These are phyloP conservation scores for Achaetomium macrosporum DNA, from an alignment of 2,329 filamentous ascomycete species.

Conservation along the genomic window DNA sequence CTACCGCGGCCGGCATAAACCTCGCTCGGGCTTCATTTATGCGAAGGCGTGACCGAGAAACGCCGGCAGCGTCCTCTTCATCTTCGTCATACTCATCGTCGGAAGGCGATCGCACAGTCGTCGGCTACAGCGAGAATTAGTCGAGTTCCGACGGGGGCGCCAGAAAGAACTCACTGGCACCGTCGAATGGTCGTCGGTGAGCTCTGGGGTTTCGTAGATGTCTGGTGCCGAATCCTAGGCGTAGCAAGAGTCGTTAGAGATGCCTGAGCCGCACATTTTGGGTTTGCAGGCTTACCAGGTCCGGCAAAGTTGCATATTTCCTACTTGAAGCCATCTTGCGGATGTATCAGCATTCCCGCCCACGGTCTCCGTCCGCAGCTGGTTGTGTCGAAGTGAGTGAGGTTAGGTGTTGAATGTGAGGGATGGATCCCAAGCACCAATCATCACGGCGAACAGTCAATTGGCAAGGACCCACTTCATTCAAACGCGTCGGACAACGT, in stretches of 20 bases:
- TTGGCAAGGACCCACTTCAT: too few relatives aligned
- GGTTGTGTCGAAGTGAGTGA: neutral
- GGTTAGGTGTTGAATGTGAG: neutral
- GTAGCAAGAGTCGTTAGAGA: constrained; percentile 11
- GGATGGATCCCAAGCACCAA: neutral
- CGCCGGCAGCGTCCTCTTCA: constrained; percentile 58
- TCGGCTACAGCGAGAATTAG: constrained; percentile 39
- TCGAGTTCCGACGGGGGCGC: neutral
- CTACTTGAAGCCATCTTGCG: constrained; percentile 63
- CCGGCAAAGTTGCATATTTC: constrained; percentile 77
- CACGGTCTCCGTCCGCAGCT: neutral
- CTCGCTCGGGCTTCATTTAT: constrained; percentile 72
- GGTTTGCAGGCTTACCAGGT: constrained; percentile 51
- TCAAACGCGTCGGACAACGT: too few relatives aligned
- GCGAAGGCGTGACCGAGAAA: constrained; percentile 71
- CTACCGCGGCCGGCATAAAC: constrained; percentile 70
- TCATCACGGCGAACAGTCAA: too few relatives aligned
- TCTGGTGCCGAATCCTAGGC: constrained; percentile 81
- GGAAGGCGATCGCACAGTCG: constrained; percentile 49
- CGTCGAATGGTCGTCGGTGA: constrained; percentile 86
- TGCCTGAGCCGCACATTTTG: neutral
- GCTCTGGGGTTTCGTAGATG: constrained; percentile 91
- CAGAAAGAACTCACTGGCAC: constrained; percentile 54
- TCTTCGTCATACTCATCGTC: constrained; percentile 59
- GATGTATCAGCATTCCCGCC: neutral